Conservation (phyloP, 208 protist genomes). For the Kentomonas sorsogonicus region DNA sequence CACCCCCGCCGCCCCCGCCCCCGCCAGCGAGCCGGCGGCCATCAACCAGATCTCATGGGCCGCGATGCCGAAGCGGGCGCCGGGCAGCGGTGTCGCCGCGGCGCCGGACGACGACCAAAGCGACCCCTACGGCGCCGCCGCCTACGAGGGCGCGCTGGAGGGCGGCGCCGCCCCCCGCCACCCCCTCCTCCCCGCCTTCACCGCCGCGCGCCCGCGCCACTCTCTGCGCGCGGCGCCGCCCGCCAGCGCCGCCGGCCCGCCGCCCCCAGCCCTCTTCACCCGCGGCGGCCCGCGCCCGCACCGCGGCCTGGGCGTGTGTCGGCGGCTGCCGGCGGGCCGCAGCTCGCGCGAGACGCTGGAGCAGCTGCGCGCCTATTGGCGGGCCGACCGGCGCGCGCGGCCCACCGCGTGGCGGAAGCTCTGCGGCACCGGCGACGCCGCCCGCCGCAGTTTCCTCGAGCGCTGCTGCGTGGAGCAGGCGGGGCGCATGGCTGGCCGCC, state of each 20-base stretch:
- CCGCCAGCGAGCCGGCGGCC: slow-evolving; percentile 12
- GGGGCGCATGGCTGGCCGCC: too few species aligned
- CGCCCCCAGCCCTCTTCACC: not conserved
- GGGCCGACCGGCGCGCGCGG: slow-evolving; percentile 24
- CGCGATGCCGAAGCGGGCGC: slow-evolving; percentile 42
- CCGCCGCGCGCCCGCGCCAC: slow-evolving; percentile 13
- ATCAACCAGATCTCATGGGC: slow-evolving; percentile 52
- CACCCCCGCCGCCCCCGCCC: not conserved
- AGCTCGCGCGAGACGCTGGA: slow-evolving; percentile 52
- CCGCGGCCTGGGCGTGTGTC: slow-evolving; percentile 3
- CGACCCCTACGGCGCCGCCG: not conserved
- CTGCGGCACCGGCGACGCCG: slow-evolving; percentile 10
- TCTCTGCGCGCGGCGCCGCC: not conserved
- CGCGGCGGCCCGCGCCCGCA: not conserved
- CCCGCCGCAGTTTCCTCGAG: slow-evolving; percentile 28
- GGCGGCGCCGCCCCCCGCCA: not conserved
- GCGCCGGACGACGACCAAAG: not conserved
- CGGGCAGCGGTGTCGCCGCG: not conserved
- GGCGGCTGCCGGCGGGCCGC: slow-evolving; percentile 37
- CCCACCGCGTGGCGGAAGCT: slow-evolving; percentile 26
- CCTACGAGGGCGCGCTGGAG: slow-evolving; percentile 21
- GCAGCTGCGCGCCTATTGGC: slow-evolving; percentile 57
- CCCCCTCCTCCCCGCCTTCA: slow-evolving; percentile 14
- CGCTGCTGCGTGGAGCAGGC: slow-evolving; percentile 34
- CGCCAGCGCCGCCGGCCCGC: not conserved